Percentiles rank a stretch among this genome's conserved stretches.
Conservation (phyloP, 495 filamentous ascomycete species). For the Endocarpon pusillum region DNA sequence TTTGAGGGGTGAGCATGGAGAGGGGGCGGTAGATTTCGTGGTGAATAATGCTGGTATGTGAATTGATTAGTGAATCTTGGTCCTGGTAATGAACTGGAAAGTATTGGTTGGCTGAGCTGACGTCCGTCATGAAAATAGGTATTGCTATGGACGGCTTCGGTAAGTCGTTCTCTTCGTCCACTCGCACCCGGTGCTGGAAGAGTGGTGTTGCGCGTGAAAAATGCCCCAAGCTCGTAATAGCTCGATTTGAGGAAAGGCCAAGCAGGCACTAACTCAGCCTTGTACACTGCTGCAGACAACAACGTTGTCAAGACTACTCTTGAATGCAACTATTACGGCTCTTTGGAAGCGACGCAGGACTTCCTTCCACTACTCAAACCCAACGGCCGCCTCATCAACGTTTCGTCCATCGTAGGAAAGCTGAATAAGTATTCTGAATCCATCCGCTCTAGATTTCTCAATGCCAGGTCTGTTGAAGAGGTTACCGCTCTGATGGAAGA, state of each 20-base stretch:
- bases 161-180: constrained; percentile 2
- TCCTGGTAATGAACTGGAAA: too few species aligned
- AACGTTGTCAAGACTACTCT: constrained; percentile 31
- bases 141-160: constrained; percentile 19
- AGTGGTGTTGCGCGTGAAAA: too few species aligned
- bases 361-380: constrained; percentile 26
- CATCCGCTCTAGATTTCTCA: constrained; percentile 17
- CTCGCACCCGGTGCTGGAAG: neutral
- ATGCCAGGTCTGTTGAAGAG: constrained; percentile 17
- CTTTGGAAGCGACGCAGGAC: constrained; percentile 19
- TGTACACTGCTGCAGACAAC: constrained; percentile 18
- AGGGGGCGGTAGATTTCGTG: constrained; percentile 27
- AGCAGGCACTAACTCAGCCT: too few species aligned
- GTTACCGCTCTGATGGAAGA: constrained; percentile 26
- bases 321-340: constrained; percentile 30
- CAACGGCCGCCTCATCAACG: constrained; percentile 28
- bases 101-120: too few species aligned
- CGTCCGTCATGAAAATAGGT: too few species aligned
- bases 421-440: constrained; percentile 24
- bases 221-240: too few species aligned
- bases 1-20: constrained; percentile 24
- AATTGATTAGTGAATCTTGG: constrained; percentile 5
- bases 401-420: constrained; percentile 23
- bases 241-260: too few species aligned
- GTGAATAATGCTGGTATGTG: constrained; percentile 30